Base-by-base conservation (phyloP, 1,139 yeast genomes). In the Candida freyschussii region DNA sequence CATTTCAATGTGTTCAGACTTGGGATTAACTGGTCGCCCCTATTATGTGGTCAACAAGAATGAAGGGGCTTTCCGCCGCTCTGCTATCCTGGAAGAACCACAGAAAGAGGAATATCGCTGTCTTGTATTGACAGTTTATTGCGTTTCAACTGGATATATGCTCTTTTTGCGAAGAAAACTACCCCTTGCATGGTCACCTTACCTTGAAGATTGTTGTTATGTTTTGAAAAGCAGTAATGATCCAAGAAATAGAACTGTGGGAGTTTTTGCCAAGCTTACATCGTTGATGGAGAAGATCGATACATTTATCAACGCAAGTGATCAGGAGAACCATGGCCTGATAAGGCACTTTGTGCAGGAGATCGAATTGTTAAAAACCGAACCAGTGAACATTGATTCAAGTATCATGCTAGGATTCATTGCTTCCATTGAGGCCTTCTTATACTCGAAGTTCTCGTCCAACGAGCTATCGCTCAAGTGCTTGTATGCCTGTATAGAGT, bases 391-490 rank as follows among this genome's bases (percentile, higher is more conserved):
- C 3, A 15, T 40, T 2, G 47, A 44, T 17, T 43, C 41, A 13
- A 47, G 45, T 26, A 41, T 40, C 2, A 13, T 43, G 16, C 36
- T 37, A 11, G 52, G 50, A 0, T 78, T 69, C 54, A 71, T 66
- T 44, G 72, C 72, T 44, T 72, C 91, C 0, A 77, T 82, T 11
- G 85, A 81, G 45, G 89, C 91, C 0, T 81, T 76, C 50, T 59
- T 85, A 13, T 82, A 81, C 50, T 93, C 86, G 48, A 78, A 82
- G 6, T 54, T 93, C 79, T 51, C 76, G 75, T 5, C 66, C 62
- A 24, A 52, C 72, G 34, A 69, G 64, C 39, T 62, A 55, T 34
- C 56, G 54, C 24, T 32, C 6, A 67, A 65, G 34, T 78, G 85
- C 43, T 65, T 80, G 4, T 60, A 63, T 14, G 67, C 81, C 4